Evolutionary conservation across 169 alveolate genomes (phyloP).

Genomic region (Plasmodium knowlesi): DNA sequence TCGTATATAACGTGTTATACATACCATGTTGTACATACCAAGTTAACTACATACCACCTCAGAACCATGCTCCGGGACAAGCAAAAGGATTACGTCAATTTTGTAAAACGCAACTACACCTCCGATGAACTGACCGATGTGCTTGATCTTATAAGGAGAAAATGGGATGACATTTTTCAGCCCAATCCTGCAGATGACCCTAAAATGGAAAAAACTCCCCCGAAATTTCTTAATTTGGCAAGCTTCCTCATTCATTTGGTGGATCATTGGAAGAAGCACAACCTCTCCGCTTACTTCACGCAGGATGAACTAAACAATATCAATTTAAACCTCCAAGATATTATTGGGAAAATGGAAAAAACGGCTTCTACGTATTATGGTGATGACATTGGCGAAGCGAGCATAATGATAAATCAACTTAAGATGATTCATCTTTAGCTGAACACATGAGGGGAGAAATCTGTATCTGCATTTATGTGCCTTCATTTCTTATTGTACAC

Average conservation of each 20-base stretch:
- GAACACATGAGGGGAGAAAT: no score
- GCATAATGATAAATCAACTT: not conserved
- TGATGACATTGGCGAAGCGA: not conserved
- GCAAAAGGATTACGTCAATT: constrained; percentile 22
- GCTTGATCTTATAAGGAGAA: constrained; percentile 14
- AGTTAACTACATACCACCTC: not conserved
- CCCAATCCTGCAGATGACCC: not conserved
- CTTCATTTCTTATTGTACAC: not conserved
- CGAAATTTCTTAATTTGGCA: not conserved
- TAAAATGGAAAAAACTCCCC: not conserved
- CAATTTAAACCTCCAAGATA: not conserved
- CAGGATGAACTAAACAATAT: constrained; percentile 20
- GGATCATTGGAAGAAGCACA: constrained; percentile 16
- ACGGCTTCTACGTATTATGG: not conserved
- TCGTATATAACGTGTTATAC: no score
- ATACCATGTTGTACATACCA: no score
- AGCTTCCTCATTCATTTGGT: constrained; percentile 25
- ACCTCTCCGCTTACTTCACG: constrained; percentile 30
- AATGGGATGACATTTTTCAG: constrained; percentile 13
- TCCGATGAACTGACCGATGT: constrained; percentile 42
- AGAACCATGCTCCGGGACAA: constrained; percentile 5
- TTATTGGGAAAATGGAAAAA: constrained; percentile 3
- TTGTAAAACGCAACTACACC: constrained; percentile 18
- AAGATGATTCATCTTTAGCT: not conserved
- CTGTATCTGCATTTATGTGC: not conserved